Conservation (phyloP, 768 basidiomycete species). For the Cystoderma amianthinum region DNA sequence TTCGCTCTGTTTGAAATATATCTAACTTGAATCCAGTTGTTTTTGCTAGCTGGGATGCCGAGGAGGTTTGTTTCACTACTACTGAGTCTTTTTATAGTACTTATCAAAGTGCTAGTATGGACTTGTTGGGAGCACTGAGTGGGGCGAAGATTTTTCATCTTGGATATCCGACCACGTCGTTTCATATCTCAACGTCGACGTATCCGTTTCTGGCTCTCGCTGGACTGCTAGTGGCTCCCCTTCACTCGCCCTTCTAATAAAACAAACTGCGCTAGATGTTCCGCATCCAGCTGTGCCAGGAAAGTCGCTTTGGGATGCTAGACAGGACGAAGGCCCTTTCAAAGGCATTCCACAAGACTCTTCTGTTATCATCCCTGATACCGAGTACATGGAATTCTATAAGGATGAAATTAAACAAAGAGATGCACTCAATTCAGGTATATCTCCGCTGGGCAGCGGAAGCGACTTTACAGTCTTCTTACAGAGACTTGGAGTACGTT, state of each 20-base stretch:
- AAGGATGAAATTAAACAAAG: slow-evolving; percentile 22
- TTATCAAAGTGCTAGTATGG: slow-evolving; percentile 34
- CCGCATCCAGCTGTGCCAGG: slow-evolving; percentile 63
- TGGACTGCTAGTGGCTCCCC: slow-evolving; percentile 64
- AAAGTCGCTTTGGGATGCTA: slow-evolving; percentile 77
- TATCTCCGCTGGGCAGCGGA: slow-evolving; percentile 71
- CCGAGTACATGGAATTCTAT: slow-evolving; percentile 33
- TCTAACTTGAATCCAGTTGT: slow-evolving; percentile 29
- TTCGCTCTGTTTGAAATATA: not conserved
- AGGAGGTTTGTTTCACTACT: slow-evolving; percentile 43
- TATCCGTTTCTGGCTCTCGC: slow-evolving; percentile 54
- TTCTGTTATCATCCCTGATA: slow-evolving; percentile 26
- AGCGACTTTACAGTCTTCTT: slow-evolving; percentile 93
- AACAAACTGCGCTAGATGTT: slow-evolving; percentile 58
- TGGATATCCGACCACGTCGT: slow-evolving; percentile 80
- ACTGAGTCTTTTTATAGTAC: not conserved
- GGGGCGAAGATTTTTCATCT: slow-evolving; percentile 84
- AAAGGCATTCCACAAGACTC: slow-evolving; percentile 17
- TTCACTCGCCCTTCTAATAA: slow-evolving; percentile 74
- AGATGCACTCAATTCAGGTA: slow-evolving; percentile 28
- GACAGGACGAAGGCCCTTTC: slow-evolving; percentile 50
- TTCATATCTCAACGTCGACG: slow-evolving; percentile 82
- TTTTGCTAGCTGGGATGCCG: slow-evolving; percentile 72
- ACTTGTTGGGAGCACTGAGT: slow-evolving; percentile 84
- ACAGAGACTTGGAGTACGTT: slow-evolving; percentile 53